Conservation (phyloP, 2,329 filamentous ascomycete species). For the Bipolaris gigantea region DNA sequence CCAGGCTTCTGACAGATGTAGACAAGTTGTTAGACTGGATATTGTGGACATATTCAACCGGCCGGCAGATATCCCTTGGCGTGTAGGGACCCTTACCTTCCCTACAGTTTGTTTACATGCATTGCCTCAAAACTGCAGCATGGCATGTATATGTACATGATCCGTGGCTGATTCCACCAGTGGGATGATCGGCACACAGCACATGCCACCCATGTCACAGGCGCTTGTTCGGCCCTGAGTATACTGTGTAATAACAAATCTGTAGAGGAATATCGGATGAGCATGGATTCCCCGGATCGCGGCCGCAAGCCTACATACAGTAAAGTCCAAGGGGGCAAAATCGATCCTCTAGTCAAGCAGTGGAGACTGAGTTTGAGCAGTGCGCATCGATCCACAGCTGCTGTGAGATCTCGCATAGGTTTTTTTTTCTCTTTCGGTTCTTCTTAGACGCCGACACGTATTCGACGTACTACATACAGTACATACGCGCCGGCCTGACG, state of each 20-base stretch:
- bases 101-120: background rate
- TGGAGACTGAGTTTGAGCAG: background rate
- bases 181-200: conserved; percentile 8
- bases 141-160: background rate
- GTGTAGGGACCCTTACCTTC: background rate
- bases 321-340: no score
- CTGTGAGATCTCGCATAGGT: background rate
- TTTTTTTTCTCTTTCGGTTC: background rate
- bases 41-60: conserved; percentile 36
- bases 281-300: conserved; percentile 8
- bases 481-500: no score
- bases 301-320: background rate
- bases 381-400: background rate
- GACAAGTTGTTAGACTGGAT: conserved; percentile 20
- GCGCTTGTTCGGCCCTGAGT: background rate
- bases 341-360: background rate
- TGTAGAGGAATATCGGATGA: background rate
- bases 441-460: background rate
- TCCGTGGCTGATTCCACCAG: conserved; percentile 10
- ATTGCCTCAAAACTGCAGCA: background rate
- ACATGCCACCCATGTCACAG: conserved; percentile 9
- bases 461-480: background rate
- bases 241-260: background rate
- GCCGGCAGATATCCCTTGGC: conserved; percentile 11
- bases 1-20: conserved; percentile 3